phyloP scores from a whole-genome alignment of 805 yeast genomes.

The Blastobotrys americana region DNA sequence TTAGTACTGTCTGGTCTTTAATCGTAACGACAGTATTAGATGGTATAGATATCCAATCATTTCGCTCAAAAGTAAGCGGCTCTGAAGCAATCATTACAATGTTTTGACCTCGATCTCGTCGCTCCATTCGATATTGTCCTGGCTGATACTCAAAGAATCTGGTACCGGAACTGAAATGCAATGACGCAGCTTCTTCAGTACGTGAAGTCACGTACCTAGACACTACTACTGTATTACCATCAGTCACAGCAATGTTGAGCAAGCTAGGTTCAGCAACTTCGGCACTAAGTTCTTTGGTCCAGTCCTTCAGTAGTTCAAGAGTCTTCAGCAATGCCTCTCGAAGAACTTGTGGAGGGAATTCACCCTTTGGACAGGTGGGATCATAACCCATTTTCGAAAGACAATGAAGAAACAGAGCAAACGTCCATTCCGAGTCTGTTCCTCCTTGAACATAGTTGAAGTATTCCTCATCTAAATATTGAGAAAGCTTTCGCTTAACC shows the following conservation, averaged over 20 bases:
- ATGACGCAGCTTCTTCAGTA: constrained; percentile 92
- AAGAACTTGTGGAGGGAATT: constrained; percentile 41
- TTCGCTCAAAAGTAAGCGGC: constrained; percentile 92
- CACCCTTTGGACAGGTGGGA: constrained; percentile 51
- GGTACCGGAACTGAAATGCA: constrained; percentile 92
- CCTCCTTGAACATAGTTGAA: constrained; percentile 82
- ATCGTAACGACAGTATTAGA: constrained; percentile 82
- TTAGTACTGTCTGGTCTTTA: constrained; percentile 73
- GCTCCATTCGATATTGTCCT: constrained; percentile 89
- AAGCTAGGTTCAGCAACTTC: constrained; percentile 65
- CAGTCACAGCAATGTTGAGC: constrained; percentile 90
- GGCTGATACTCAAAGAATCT: constrained; percentile 84
- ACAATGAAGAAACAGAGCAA: constrained; percentile 79
- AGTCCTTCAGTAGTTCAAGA: constrained; percentile 64
- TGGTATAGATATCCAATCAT: constrained; percentile 97
- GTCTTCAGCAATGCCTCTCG: constrained; percentile 66
- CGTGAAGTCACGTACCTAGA: constrained; percentile 82
- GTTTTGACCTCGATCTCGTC: constrained; percentile 86
- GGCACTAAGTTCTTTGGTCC: constrained; percentile 59
- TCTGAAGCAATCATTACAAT: constrained; percentile 96
- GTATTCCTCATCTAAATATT: constrained; percentile 71
- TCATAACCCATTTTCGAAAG: constrained; percentile 68
- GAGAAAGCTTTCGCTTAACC: constrained; percentile 66
- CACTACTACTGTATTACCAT: constrained; percentile 79
- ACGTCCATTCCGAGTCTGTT: constrained; percentile 93